Evolutionary conservation across 1,284 basidiomycete species (phyloP), one percentile per base, ranked within the genome.

Genomic region (Ustilago vetiveriae): DNA sequence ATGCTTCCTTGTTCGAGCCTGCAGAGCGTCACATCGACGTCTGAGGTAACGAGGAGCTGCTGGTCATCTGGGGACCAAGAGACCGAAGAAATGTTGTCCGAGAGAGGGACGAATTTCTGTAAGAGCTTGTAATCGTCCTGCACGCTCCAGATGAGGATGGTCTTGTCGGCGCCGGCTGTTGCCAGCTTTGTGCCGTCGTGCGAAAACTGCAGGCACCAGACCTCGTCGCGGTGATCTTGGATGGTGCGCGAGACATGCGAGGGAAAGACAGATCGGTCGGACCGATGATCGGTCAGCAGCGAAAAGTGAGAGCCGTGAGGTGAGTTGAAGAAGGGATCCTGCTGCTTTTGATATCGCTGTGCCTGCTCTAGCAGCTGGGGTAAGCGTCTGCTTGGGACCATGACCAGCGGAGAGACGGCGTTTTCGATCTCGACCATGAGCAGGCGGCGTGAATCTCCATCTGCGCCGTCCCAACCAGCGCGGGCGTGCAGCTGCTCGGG

Each of bases 201-300:
- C 82, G 93, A 96, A 92, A 94, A 98, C 79, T 90, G 90, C 62
- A 98, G 84, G 76, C 91, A 89, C 94, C 95, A 98, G 13, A 98
- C 93, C 82, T 98, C 93, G 79, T 97, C 92, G 13, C 85, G 86
- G 82, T 98, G 95, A 27, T 90, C 91, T 36, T 89, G 86, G 42
- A 98, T 84, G 36, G 94, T 89, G 17, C 43, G 55, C n/a, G 57
- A 62, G 0, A 69, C 65, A 22, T 90, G 89, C 2, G 92, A 92
- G 11, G 95, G 95, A 84, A 98, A 98, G 35, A 87, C 86, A 9
- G 72, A 69, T 76, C 89, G 87, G 66, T 89, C 88, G 83, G 93
- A 94, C 39, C 86, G 84, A 82, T 96, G 92, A 81, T 98, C 92
- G 45, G 86, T 86, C 76, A 94, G 92, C 36, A 98, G 84, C 11